Evolutionary conservation across 176 grass and related monocot genomes (phyloP).

Genomic region (Areca catechu): DNA sequence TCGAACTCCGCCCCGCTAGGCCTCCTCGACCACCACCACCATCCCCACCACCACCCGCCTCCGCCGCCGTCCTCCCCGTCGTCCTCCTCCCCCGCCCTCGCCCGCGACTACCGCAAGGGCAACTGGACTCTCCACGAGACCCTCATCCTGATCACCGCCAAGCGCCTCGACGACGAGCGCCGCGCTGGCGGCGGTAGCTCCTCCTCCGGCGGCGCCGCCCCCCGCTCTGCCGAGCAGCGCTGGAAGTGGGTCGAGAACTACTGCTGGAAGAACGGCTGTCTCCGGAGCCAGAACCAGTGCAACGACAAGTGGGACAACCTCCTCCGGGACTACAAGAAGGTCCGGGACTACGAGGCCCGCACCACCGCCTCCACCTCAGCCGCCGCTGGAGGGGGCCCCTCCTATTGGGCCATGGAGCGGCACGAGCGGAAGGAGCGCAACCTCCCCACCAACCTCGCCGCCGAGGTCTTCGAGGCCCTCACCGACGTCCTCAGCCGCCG

Average conservation of each 20-base stretch:
- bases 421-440: slow-evolving; percentile 79
- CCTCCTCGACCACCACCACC: slow-evolving; percentile 18
- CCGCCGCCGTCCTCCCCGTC: slow-evolving; percentile 35
- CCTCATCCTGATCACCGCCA: slow-evolving; percentile 89
- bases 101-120: slow-evolving; percentile 88
- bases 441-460: slow-evolving; percentile 83
- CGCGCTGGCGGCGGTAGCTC: slow-evolving; percentile 5
- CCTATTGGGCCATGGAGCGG: slow-evolving; percentile 95
- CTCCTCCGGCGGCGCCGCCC: neutral
- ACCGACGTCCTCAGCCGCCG: slow-evolving; percentile 77
- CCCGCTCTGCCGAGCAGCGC: slow-evolving; percentile 73
- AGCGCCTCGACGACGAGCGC: slow-evolving; percentile 84
- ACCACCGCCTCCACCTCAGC: neutral
- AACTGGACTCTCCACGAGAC: slow-evolving; percentile 99
- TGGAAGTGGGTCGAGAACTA: slow-evolving; percentile 99
- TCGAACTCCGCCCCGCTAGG: slow-evolving; percentile 27
- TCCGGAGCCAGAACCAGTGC: slow-evolving; percentile 99
- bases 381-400: neutral
- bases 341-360: slow-evolving; percentile 80
- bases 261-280: slow-evolving; percentile 88
- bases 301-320: slow-evolving; percentile 99
- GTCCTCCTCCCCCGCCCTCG: slow-evolving; percentile 32
- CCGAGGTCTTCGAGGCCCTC: slow-evolving; percentile 73
- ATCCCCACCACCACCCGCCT: slow-evolving; percentile 20
- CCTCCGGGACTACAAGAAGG: slow-evolving; percentile 99